phyloP scores from a whole-genome alignment of 352 stramenopile genomes.

The Phytophthora sojae region DNA sequence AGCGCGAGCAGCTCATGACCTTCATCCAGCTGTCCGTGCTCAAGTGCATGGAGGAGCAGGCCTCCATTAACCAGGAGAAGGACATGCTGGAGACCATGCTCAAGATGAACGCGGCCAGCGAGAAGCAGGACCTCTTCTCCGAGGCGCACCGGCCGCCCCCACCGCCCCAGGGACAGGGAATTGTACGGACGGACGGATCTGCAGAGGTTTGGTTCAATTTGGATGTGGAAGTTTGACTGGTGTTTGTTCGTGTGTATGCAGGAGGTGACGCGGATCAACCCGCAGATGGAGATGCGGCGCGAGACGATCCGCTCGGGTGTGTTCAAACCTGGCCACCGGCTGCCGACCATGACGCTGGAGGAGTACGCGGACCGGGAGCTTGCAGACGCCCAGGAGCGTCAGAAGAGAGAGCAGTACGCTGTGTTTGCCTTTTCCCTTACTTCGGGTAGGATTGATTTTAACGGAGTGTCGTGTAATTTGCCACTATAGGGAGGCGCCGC shows the following conservation, averaged over 20 bases:
- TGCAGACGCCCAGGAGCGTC: conserved; percentile 88
- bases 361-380: conserved; percentile 93
- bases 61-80: conserved; percentile 75
- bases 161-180: conserved; percentile 72
- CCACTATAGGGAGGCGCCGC: conserved; percentile 55
- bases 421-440: background rate
- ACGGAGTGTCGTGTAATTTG: background rate
- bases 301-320: conserved; percentile 90
- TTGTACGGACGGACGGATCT: conserved; percentile 52
- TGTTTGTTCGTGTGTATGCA: conserved; percentile 16
- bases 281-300: conserved; percentile 88
- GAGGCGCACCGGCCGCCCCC: conserved; percentile 69
- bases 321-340: conserved; percentile 96
- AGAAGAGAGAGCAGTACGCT: conserved; percentile 76
- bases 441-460: background rate
- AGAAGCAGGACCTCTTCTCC: conserved; percentile 75
- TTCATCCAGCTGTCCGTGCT: conserved; percentile 81
- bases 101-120: conserved; percentile 72
- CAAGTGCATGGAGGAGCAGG: conserved; percentile 84
- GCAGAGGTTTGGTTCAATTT: background rate
- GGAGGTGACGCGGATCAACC: conserved; percentile 87
- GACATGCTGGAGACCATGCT: conserved; percentile 91
- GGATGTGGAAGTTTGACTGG: background rate
- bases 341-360: conserved; percentile 96
- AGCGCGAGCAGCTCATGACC: conserved; percentile 84